These are phyloP conservation scores for Cicer pinnatifidum DNA, from an alignment of 306 rosid species.

Conservation along the genomic window DNA sequence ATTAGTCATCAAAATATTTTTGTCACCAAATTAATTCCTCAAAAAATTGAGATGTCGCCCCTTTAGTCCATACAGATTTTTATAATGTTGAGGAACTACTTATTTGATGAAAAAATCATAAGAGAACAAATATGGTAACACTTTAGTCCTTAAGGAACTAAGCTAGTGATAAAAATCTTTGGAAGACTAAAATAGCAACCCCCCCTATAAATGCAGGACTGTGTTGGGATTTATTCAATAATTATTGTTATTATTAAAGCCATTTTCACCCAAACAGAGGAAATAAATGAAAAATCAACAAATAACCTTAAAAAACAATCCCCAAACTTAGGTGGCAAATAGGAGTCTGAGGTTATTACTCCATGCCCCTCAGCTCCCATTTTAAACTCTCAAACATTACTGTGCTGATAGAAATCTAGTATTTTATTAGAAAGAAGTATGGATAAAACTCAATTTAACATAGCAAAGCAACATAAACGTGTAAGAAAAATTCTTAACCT, in stretches of 20 bases:
- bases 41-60: not conserved
- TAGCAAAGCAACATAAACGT: no score
- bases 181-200: not conserved
- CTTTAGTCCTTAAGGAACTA: not conserved
- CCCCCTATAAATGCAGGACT: not conserved
- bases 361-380: not conserved
- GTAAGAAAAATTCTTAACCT: not conserved
- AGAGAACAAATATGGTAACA: not conserved
- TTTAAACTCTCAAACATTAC: not conserved
- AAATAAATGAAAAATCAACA: no score
- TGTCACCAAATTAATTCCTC: no score
- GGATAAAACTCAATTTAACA: not conserved
- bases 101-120: not conserved
- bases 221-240: not conserved
- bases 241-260: not conserved
- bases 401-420: not conserved
- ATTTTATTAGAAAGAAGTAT: not conserved
- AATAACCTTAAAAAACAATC: no score
- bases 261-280: not conserved
- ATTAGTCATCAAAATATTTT: no score
- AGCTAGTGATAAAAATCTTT: not conserved
- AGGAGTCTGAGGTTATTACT: no score
- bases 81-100: not conserved
- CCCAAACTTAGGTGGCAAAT: no score
- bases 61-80: not conserved